A percentile compares a stretch with the other conserved stretches of the same genome.
phyloP scores from a whole-genome alignment of 208 protist genomes.

The Crithidia acanthocephali region DNA sequence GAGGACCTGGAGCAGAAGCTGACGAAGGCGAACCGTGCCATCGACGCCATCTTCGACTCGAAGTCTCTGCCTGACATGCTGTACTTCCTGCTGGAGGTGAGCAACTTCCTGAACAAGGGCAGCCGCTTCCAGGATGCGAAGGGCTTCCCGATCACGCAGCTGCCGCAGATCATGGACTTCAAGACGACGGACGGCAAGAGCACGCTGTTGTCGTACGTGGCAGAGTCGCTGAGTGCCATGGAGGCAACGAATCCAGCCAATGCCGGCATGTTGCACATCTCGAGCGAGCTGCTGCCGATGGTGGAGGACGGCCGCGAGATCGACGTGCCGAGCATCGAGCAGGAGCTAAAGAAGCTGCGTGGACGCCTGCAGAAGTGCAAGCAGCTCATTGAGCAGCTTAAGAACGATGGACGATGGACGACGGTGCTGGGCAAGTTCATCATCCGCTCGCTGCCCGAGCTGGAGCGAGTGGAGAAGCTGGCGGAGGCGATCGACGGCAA shows the following conservation, averaged over 20 bases:
- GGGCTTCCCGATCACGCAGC: slow-evolving; percentile 77
- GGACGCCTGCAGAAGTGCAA: slow-evolving; percentile 53
- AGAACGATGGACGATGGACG: slow-evolving; percentile 60
- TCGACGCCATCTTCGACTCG: slow-evolving; percentile 50
- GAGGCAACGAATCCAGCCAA: slow-evolving; percentile 27
- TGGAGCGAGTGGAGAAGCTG: slow-evolving; percentile 60
- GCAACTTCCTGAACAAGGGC: slow-evolving; percentile 83
- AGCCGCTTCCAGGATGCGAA: slow-evolving; percentile 73
- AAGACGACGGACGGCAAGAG: slow-evolving; percentile 67
- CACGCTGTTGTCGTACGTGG: slow-evolving; percentile 62
- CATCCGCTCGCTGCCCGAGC: slow-evolving; percentile 38
- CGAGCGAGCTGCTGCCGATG: slow-evolving; percentile 58
- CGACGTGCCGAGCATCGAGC: slow-evolving; percentile 55
- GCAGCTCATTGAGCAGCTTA: slow-evolving; percentile 48
- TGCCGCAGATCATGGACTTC: slow-evolving; percentile 73
- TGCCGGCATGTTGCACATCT: slow-evolving; percentile 47
- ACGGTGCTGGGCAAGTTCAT: slow-evolving; percentile 74
- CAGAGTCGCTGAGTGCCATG: slow-evolving; percentile 37
- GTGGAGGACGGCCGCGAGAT: slow-evolving; percentile 58
- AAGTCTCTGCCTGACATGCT: slow-evolving; percentile 62
- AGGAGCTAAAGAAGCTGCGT: slow-evolving; percentile 56
- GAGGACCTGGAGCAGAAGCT: slow-evolving; percentile 69
- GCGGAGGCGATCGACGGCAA: slow-evolving; percentile 46
- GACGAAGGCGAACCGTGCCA: slow-evolving; percentile 34
- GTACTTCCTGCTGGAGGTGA: slow-evolving; percentile 59